phyloP scores from a whole-genome alignment of 768 basidiomycete species.

The Fistulinella prunicolor region DNA sequence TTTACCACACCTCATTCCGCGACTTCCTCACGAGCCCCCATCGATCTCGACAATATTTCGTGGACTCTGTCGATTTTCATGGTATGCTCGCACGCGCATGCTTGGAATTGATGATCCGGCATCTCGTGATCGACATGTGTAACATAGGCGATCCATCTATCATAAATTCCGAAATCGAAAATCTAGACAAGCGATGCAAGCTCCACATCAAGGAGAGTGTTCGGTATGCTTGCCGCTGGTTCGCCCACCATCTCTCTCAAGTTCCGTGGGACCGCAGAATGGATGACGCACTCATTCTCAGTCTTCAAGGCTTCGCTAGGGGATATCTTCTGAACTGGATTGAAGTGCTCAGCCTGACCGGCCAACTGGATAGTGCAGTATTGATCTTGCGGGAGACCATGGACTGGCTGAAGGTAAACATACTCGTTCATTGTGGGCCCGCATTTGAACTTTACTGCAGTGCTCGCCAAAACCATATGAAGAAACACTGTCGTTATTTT shows the following conservation, averaged over 20 bases:
- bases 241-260: slow-evolving; percentile 14
- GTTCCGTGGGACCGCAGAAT: slow-evolving; percentile 4
- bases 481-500: slow-evolving; percentile 10
- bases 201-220: slow-evolving; percentile 11
- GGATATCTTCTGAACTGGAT: slow-evolving; percentile 16
- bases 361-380: slow-evolving; percentile 15
- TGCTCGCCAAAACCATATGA: slow-evolving; percentile 3
- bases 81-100: slow-evolving; percentile 11
- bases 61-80: slow-evolving; percentile 12
- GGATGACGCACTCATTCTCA: slow-evolving; percentile 5
- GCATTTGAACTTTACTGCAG: slow-evolving; percentile 6
- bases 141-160: slow-evolving; percentile 8
- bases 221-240: slow-evolving; percentile 22
- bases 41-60: slow-evolving; percentile 17
- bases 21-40: slow-evolving; percentile 15
- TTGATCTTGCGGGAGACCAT: slow-evolving; percentile 9
- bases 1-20: slow-evolving; percentile 23
- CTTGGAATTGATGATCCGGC: slow-evolving; percentile 14
- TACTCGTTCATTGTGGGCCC: neutral
- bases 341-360: slow-evolving; percentile 19
- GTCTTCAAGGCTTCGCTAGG: slow-evolving; percentile 10
- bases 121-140: slow-evolving; percentile 16
- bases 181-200: slow-evolving; percentile 13
- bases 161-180: slow-evolving; percentile 12
- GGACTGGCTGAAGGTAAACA: slow-evolving; percentile 15